Conservation (phyloP, 2,329 filamentous ascomycete species). For the Leptosphaerulina australis region DNA sequence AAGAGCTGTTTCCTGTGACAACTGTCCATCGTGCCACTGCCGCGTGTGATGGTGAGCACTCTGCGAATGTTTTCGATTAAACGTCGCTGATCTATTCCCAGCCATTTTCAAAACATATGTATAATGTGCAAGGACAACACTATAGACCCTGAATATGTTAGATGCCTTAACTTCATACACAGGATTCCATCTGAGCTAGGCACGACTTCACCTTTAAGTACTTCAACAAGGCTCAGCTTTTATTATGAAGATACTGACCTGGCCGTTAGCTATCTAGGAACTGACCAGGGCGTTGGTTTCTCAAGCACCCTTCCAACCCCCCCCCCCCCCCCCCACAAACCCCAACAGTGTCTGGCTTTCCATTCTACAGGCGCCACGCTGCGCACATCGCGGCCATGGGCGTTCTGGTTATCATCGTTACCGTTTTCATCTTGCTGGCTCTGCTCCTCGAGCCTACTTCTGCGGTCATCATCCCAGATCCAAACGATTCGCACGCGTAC, state of each 20-base stretch:
- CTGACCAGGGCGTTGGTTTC: slow-evolving; percentile 6
- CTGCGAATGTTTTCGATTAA: too few species aligned
- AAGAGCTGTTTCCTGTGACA: slow-evolving; percentile 5
- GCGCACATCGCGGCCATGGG: slow-evolving; percentile 9
- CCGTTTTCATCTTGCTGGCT: not conserved
- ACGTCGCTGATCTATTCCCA: too few species aligned
- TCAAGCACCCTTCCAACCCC: too few species aligned
- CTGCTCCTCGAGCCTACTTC: slow-evolving; percentile 7
- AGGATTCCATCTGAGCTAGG: not conserved
- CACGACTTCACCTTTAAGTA: slow-evolving; percentile 4
- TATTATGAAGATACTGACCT: not conserved
- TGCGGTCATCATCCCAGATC: slow-evolving; percentile 22
- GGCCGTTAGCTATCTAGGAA: not conserved
- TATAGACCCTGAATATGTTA: not conserved
- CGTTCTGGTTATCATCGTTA: not conserved
- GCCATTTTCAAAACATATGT: not conserved
- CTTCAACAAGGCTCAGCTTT: too few species aligned
- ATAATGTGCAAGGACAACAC: not conserved
- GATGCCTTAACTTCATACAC: slow-evolving; percentile 4
- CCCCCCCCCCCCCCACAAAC: too few species aligned
- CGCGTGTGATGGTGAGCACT: slow-evolving; percentile 3
- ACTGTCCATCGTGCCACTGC: slow-evolving; percentile 7
- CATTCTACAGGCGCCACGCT: not conserved
- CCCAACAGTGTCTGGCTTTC: slow-evolving; percentile 5
- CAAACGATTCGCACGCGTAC: slow-evolving; percentile 23